Evolutionary conservation across 2,329 filamentous ascomycete genomes (phyloP).

Genomic region (Plectosphaerella plurivora): DNA sequence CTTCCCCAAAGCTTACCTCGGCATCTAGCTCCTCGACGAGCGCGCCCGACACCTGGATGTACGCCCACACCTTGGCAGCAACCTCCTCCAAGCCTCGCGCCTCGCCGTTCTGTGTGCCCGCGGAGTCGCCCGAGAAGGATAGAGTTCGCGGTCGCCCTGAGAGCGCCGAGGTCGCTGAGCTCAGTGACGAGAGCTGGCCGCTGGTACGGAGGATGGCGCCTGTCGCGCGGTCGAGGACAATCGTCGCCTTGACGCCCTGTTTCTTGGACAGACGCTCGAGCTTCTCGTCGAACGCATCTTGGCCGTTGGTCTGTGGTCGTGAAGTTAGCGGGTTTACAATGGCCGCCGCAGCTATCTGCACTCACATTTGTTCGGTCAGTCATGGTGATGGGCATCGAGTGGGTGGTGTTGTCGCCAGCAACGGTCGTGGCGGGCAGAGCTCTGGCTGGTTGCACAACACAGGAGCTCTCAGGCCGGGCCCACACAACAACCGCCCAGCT

Average conservation of each 20-base stretch:
- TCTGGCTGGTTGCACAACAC: no score
- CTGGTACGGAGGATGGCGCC: slow-evolving; percentile 73
- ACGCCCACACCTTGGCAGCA: slow-evolving; percentile 71
- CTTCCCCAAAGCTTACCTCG: slow-evolving; percentile 44
- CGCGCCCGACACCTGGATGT: slow-evolving; percentile 63
- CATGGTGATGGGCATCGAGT: slow-evolving; percentile 7
- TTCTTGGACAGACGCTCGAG: slow-evolving; percentile 71
- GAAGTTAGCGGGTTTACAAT: not conserved
- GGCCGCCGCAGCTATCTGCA: no score
- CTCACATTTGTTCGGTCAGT: slow-evolving; percentile 12
- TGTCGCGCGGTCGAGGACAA: slow-evolving; percentile 67
- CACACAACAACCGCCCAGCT: not conserved
- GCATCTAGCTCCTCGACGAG: slow-evolving; percentile 70
- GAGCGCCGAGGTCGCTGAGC: slow-evolving; percentile 25
- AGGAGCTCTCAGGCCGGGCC: no score
- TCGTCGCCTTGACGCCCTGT: slow-evolving; percentile 71
- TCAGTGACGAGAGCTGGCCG: slow-evolving; percentile 60
- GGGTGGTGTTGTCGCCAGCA: no score
- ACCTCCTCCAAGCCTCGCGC: slow-evolving; percentile 66
- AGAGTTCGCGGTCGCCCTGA: not conserved
- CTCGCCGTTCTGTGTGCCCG: slow-evolving; percentile 38
- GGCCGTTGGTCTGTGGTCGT: slow-evolving; percentile 33
- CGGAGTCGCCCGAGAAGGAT: slow-evolving; percentile 42
- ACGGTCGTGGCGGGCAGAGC: no score
- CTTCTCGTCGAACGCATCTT: slow-evolving; percentile 60